A percentile compares a stretch with the other conserved stretches of the same genome.
Conservation (phyloP, 2,329 filamentous ascomycete genomes). For the Aspergillus calidoustus region DNA sequence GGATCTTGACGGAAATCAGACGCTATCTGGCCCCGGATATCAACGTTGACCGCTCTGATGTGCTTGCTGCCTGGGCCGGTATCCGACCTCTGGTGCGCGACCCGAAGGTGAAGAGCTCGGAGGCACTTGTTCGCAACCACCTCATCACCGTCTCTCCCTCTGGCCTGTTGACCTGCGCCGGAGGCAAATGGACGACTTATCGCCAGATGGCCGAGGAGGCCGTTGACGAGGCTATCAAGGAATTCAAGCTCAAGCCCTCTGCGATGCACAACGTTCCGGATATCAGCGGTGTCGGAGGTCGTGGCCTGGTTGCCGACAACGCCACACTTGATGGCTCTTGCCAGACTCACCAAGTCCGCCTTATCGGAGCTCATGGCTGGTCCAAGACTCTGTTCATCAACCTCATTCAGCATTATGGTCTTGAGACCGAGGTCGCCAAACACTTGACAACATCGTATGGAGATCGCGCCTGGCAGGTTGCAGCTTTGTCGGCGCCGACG, state of each 20-base stretch:
- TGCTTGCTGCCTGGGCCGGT: slow-evolving; percentile 88
- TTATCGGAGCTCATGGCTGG: slow-evolving; percentile 84
- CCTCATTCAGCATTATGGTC: slow-evolving; percentile 87
- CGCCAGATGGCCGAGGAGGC: slow-evolving; percentile 91
- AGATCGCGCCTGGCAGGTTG: slow-evolving; percentile 90
- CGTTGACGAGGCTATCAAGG: slow-evolving; percentile 76
- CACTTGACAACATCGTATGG: slow-evolving; percentile 88
- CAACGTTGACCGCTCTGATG: slow-evolving; percentile 80
- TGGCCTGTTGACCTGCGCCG: slow-evolving; percentile 81
- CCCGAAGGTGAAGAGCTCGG: slow-evolving; percentile 81
- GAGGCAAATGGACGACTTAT: slow-evolving; percentile 93
- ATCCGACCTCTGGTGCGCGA: slow-evolving; percentile 86
- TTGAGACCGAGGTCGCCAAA: slow-evolving; percentile 90
- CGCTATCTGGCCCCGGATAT: slow-evolving; percentile 84
- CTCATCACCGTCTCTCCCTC: slow-evolving; percentile 78
- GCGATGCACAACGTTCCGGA: slow-evolving; percentile 65
- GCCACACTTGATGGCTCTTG: slow-evolving; percentile 74
- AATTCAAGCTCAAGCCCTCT: slow-evolving; percentile 66
- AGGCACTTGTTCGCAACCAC: slow-evolving; percentile 86
- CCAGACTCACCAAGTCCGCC: slow-evolving; percentile 80
- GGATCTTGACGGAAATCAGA: slow-evolving; percentile 83
- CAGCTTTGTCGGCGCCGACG: slow-evolving; percentile 76
- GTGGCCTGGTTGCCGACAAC: slow-evolving; percentile 71
- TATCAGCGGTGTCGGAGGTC: slow-evolving; percentile 73
- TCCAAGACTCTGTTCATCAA: slow-evolving; percentile 94